phyloP scores from a whole-genome alignment of 176 grass and related monocot genomes.

The Carex parvula region DNA sequence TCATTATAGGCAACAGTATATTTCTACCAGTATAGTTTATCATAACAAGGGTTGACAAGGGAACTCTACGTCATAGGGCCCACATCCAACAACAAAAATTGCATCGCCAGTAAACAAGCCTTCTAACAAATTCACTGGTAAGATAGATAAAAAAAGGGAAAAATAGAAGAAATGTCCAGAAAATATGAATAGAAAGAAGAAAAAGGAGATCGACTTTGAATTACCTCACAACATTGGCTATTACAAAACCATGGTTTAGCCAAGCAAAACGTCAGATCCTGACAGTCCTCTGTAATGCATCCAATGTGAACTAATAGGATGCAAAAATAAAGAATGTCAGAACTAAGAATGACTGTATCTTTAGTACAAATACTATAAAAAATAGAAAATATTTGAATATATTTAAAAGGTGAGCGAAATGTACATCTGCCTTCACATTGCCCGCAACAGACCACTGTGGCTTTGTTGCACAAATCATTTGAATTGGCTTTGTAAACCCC shows the following conservation, averaged over 20 bases:
- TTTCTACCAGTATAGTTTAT: not conserved
- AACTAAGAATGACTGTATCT: constrained; percentile 17
- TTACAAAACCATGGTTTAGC: constrained; percentile 71
- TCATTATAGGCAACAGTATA: not conserved
- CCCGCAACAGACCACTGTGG: constrained; percentile 51
- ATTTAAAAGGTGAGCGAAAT: constrained; percentile 18
- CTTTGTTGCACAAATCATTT: constrained; percentile 42
- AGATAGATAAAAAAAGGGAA: not conserved
- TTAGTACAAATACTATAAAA: not conserved
- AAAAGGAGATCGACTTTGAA: not conserved
- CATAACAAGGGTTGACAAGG: not conserved
- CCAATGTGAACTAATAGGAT: constrained; percentile 68
- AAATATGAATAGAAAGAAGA: not conserved
- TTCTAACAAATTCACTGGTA: not conserved
- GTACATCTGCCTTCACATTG: constrained; percentile 50
- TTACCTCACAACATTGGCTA: constrained; percentile 57
- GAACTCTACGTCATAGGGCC: not conserved
- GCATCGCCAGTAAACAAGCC: not conserved
- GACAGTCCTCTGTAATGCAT: constrained; percentile 41
- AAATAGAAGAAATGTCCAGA: not conserved
- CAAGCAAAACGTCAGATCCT: constrained; percentile 31
- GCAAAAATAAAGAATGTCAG: constrained; percentile 24
- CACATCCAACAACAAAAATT: not conserved
- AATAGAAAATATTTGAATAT: not conserved
- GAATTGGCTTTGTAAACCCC: constrained; percentile 50